Conservation (phyloP, 1,284 basidiomycete species). For the Wolfiporia cocos region DNA sequence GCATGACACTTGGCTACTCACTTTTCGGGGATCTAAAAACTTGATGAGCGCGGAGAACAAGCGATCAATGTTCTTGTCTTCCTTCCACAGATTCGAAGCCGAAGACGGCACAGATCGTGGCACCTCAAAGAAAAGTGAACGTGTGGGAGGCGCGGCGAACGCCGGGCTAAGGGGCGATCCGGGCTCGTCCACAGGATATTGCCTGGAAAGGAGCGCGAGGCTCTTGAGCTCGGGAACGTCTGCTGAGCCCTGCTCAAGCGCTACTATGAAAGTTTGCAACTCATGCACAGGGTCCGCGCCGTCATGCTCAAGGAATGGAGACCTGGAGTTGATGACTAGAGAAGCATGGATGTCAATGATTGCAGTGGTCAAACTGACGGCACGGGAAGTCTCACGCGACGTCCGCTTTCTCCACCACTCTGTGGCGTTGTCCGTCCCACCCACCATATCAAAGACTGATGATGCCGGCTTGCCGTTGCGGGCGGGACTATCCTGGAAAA, state of each 20-base stretch:
- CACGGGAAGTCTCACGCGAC: constrained; percentile 40
- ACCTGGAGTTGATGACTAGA: constrained; percentile 46
- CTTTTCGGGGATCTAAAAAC: constrained; percentile 54
- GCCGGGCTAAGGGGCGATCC: constrained; percentile 35
- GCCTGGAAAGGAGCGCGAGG: constrained; percentile 53
- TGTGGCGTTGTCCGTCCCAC: constrained; percentile 52
- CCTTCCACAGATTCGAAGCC: constrained; percentile 57
- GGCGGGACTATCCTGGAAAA: constrained; percentile 71
- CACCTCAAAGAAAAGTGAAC: constrained; percentile 19
- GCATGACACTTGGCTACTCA: constrained; percentile 24
- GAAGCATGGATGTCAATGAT: constrained; percentile 11
- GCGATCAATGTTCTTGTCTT: constrained; percentile 57
- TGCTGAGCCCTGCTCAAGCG: constrained; percentile 46
- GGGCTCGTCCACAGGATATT: constrained; percentile 42
- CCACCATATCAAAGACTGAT: constrained; percentile 54
- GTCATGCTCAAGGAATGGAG: constrained; percentile 32
- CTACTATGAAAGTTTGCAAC: constrained; percentile 44
- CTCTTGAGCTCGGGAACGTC: constrained; percentile 51
- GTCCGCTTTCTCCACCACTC: constrained; percentile 77
- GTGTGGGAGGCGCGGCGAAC: constrained; percentile 39
- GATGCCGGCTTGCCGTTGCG: constrained; percentile 45
- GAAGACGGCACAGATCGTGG: constrained; percentile 36
- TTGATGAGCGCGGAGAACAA: constrained; percentile 57
- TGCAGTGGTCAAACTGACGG: constrained; percentile 14
- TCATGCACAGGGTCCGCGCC: constrained; percentile 37